Percentiles rank a stretch among this genome's conserved stretches.
These are phyloP conservation scores for Heliamphora pulchella DNA, from an alignment of 179 eudicot genomes.

Conservation along the genomic window DNA sequence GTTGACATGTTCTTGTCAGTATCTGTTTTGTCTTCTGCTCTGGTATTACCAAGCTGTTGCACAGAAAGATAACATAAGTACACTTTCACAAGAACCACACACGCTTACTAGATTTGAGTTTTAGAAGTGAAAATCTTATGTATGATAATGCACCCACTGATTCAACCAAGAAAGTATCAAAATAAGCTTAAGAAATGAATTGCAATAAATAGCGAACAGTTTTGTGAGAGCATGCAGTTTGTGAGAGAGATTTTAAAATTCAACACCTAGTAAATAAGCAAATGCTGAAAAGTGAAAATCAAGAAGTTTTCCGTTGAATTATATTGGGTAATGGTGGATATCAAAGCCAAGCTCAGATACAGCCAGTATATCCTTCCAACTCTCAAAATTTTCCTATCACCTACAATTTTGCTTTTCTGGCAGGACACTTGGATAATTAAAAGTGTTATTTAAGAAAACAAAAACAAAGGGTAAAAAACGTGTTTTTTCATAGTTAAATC, in stretches of 20 bases:
- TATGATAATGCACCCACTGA: neutral
- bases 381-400: neutral
- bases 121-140: neutral
- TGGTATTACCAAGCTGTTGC: conserved; percentile 20
- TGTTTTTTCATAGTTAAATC: no score
- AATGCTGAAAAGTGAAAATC: neutral
- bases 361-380: neutral
- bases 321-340: neutral
- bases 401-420: neutral
- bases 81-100: neutral
- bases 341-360: neutral
- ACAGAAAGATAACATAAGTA: neutral
- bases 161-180: neutral
- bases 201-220: neutral
- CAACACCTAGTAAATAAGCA: neutral
- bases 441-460: neutral
- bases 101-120: neutral
- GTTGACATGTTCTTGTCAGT: conserved; percentile 45
- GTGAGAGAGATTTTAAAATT: neutral
- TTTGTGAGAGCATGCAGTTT: neutral
- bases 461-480: neutral
- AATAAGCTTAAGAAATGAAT: neutral
- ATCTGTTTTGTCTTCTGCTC: conserved; percentile 28
- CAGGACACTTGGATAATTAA: no score
- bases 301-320: neutral